These are phyloP conservation scores for Auxenochlorella pyrenoidosa DNA, from an alignment of 139 green algal genomes.

Conservation along the genomic window DNA sequence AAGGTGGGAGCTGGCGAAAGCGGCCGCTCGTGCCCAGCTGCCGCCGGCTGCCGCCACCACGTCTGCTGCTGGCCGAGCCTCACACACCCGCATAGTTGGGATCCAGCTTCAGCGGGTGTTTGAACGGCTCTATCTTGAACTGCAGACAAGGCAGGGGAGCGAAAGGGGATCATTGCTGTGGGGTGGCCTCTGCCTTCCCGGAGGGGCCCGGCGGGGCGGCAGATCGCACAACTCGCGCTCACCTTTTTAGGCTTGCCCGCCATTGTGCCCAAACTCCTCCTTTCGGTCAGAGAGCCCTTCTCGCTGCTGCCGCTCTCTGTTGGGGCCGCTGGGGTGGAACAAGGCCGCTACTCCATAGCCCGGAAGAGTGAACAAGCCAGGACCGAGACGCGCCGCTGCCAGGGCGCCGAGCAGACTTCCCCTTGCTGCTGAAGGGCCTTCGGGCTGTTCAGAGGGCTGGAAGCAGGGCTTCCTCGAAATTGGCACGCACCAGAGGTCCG, in stretches of 20 bases:
- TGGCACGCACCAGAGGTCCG: too few species aligned
- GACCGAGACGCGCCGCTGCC: too few species aligned
- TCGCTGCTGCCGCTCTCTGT: constrained; percentile 1
- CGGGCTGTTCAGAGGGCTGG: too few species aligned
- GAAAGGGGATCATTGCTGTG: neutral
- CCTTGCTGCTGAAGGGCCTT: too few species aligned
- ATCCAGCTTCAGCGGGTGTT: constrained; percentile 91
- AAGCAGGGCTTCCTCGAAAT: too few species aligned
- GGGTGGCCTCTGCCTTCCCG: neutral
- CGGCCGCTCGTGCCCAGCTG: neutral
- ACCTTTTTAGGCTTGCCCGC: constrained; percentile 42
- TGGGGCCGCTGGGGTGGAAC: neutral
- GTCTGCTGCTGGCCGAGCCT: neutral
- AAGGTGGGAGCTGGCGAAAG: neutral
- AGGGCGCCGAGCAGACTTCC: too few species aligned
- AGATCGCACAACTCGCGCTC: neutral
- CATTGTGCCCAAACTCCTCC: neutral
- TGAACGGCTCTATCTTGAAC: constrained; percentile 96
- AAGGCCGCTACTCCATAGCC: too few species aligned
- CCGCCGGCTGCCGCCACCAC: neutral
- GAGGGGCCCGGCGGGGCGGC: neutral
- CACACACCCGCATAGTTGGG: constrained; percentile 84
- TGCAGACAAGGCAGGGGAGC: constrained; percentile 22
- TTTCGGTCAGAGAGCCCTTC: neutral
- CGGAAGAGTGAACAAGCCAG: too few species aligned